phyloP scores from a whole-genome alignment of 2,329 filamentous ascomycete species.

The Onygena corvina region DNA sequence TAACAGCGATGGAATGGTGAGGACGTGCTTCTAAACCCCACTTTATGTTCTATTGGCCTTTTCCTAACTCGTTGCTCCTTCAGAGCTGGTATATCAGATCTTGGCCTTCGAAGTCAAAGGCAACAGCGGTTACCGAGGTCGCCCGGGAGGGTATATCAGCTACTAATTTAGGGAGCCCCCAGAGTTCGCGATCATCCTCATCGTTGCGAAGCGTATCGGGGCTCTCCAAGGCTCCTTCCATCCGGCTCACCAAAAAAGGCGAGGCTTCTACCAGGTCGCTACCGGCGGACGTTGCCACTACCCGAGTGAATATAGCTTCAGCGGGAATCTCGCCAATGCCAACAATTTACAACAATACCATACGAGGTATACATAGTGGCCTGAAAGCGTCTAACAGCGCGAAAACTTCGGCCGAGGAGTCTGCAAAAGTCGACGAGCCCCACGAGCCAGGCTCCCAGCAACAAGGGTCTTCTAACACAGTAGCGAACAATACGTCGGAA shows the following conservation, averaged over 20 bases:
- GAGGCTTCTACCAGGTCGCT: constrained; percentile 34
- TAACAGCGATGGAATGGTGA: constrained; percentile 4
- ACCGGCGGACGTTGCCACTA: constrained; percentile 35
- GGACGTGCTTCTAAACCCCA: no score
- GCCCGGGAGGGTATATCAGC: constrained; percentile 40
- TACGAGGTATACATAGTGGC: neutral
- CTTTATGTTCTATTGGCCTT: neutral
- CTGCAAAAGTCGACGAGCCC: neutral
- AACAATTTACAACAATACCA: constrained; percentile 16
- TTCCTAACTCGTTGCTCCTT: constrained; percentile 11
- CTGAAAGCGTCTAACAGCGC: neutral
- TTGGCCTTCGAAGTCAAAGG: constrained; percentile 37
- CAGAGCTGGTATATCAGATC: constrained; percentile 36
- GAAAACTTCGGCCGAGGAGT: neutral
- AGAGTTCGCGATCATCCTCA: constrained; percentile 24
- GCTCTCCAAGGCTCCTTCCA: constrained; percentile 26
- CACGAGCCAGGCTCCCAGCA: constrained; percentile 3
- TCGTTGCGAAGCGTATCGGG: constrained; percentile 19
- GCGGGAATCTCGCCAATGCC: constrained; percentile 27
- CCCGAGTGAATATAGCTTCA: constrained; percentile 35
- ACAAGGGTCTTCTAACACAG: neutral
- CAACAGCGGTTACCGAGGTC: constrained; percentile 38
- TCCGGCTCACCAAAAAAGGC: constrained; percentile 29
- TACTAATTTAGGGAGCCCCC: constrained; percentile 28
- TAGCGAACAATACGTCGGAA: neutral